Evolutionary conservation across 2,329 filamentous ascomycete species (phyloP), one percentile per base, ranked within the genome.

Genomic region (Colletotrichum tamarilloi): DNA sequence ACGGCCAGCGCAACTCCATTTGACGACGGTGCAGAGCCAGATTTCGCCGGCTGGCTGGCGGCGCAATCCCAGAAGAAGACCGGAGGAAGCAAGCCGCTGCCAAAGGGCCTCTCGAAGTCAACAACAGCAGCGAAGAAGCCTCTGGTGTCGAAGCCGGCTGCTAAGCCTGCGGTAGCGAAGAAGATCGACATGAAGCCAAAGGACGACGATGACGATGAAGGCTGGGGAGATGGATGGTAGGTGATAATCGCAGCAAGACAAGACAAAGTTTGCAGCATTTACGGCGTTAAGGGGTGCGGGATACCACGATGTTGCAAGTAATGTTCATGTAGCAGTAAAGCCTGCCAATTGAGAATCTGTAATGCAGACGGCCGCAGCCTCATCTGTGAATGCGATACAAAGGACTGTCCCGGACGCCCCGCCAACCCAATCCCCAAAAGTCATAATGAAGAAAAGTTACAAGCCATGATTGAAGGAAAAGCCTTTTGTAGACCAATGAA

Each of bases 1-100:
- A 76, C 79, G 53, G 79, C 78, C 8, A 80, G 80, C 6, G 78
- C 83, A 35, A 84, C 88, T 7, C 88, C 92, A 0, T 96, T 93
- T 76, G 94, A 96, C 72, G 95, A 98, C 77, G 92, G 93, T 30
- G 92, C 92, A 3, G 96, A 99, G 81, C 96, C 96, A 0, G 97
- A 98, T 81, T 98, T 99, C 82, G 96, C 95, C 5, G 95, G 95
- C 5, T 98, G 97, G 95, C 83, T 98, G 26, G 95, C 94, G 14
- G 95, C 95, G 14, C 95, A 98, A 80, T 91, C 93, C 6, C 89
- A 92, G 75, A 90, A 93, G 75, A 98, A 97, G 84, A 87, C 87
- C 12, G 80, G 81, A 1, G 78, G 82, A 72, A 65, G 79, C 55
- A 97, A 94, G 76, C 85, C 92, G 3, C 80, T 98, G 67, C 95